Evolutionary conservation across 805 yeast genomes (phyloP), one percentile per base, ranked within the genome.

Genomic region (Komagataella kurtzmanii): DNA sequence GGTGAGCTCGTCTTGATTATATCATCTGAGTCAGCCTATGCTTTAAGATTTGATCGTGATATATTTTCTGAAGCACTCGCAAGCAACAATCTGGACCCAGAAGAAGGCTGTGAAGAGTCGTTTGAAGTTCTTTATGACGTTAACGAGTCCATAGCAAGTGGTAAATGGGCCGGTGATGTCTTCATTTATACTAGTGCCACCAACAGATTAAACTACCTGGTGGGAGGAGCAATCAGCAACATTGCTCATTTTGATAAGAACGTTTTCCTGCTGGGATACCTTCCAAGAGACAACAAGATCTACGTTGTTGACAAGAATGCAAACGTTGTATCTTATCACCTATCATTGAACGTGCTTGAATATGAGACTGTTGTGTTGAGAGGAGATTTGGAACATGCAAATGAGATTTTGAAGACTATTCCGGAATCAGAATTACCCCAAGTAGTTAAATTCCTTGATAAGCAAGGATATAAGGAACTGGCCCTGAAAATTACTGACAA

Each of bases 141-240:
- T 54, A 77, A 79, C 53, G 99, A 93, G 65, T 70, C 81, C 17
- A 79, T 91, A 44, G 80, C 86, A 54, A 83, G 95, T 24, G 97
- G 97, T 61, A 84, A 83, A 66, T 93, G 97, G 89, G 89, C 90
- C 60, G 99, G 98, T 58, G 98, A 93, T 71, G 97, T 93, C 48
- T 90, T 91, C 65, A 80, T 93, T 51, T 93, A 85, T 72, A 88
- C 97, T 14, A 88, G 97, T 2, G 62, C 81, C 17, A 75, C 95
- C 21, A 88, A 89, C 70, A 81, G 98, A 67, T 75, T 93, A 63
- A 91, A 90, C 69, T 93, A 93, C 66, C 79, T 89, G 55, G 98
- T 93, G 54, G 99, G 99, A 60, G 95, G 95, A 45, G 87, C 89
- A 62, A 81, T 86, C 21, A 88, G 88, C 66, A 93, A 89, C 64